phyloP scores from a whole-genome alignment of 2,329 filamentous ascomycete species.

The Coniella lustricola region DNA sequence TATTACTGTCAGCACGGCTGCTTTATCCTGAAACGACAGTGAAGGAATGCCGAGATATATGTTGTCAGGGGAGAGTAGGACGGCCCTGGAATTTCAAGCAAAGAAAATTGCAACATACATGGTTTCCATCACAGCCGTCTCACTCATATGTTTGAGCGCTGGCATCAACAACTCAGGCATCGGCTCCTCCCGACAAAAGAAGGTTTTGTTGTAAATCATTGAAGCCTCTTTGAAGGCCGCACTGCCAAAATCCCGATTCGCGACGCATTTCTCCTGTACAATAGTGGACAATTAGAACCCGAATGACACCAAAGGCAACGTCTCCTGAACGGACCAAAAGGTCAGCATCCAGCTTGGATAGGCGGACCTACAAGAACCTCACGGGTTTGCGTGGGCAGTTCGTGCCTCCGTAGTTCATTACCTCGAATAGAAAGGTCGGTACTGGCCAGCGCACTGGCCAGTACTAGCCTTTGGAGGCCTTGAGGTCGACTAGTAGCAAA shows the following conservation, averaged over 20 bases:
- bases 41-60: too few relatives aligned
- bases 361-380: background rate
- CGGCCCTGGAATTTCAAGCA: too few relatives aligned
- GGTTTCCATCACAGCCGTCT: background rate
- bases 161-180: background rate
- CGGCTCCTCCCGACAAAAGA: conserved; percentile 1
- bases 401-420: background rate
- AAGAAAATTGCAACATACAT: background rate
- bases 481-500: conserved; percentile 4
- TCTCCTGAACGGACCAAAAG: too few relatives aligned
- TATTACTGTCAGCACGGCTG: background rate
- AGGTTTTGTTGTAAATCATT: conserved; percentile 3
- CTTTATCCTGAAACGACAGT: too few relatives aligned
- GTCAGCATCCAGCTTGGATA: background rate
- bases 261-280: background rate
- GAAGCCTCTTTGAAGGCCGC: background rate
- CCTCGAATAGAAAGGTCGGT: conserved; percentile 15
- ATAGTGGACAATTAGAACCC: background rate
- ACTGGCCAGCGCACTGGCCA: conserved; percentile 25
- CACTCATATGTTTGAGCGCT: background rate
- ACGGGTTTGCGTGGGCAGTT: background rate
- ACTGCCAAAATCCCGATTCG: background rate
- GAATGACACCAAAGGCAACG: too few relatives aligned
- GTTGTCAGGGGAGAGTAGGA: too few relatives aligned
- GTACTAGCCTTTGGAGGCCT: conserved; percentile 22